Base-by-base conservation (phyloP, 495 filamentous ascomycete genomes). In the Glarea lozoyensis region DNA sequence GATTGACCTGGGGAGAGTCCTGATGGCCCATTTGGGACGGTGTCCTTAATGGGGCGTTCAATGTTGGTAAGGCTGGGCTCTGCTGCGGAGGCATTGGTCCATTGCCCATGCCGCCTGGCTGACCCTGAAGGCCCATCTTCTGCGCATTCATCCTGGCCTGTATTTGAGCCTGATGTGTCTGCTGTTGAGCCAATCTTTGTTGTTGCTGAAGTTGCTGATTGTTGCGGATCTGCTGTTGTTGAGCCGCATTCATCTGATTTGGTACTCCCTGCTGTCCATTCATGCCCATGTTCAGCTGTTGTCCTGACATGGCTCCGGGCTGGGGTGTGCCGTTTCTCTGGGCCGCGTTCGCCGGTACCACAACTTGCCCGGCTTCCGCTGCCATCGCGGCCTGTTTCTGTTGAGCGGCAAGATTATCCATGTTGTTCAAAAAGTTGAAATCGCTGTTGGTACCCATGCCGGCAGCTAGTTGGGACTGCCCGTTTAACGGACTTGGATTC, bases 391-490 rank as follows among this genome's bases (percentile, higher is more conserved):
- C 50, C 12, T 40, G 33, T 16, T 54, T 46, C 22, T 69, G 49
- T 43, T 74, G 64, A 33, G 64, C 66, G 36, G 68, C 62, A 18
- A 73, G 68, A 39, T 58, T 65, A 31, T 70, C 69, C 33, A 76
- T 59, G 36, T 65, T 70, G 1, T 49, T 49, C 25, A 49, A 41
- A 10, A 62, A 52, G 3, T 51, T 50, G 11, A 59, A 56, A 35
- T 68, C 61, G 33, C 60, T 60, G 40, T 59, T 56, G 10, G 45
- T 42, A 10, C 63, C 66, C 3, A 50, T 57, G 13, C 53, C 51
- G 0, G 45, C 46, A 5, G 56, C 47, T 21, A 62, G 64, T 35
- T 67, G 66, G 4, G 50, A 55, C 20, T 48, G 51, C 40, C 49
- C 61, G 52, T 20, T 51, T 45, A 38, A 41, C 30, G 54, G 63